phyloP scores from a whole-genome alignment of 2,329 filamentous ascomycete species.

The Alternaria panax region DNA sequence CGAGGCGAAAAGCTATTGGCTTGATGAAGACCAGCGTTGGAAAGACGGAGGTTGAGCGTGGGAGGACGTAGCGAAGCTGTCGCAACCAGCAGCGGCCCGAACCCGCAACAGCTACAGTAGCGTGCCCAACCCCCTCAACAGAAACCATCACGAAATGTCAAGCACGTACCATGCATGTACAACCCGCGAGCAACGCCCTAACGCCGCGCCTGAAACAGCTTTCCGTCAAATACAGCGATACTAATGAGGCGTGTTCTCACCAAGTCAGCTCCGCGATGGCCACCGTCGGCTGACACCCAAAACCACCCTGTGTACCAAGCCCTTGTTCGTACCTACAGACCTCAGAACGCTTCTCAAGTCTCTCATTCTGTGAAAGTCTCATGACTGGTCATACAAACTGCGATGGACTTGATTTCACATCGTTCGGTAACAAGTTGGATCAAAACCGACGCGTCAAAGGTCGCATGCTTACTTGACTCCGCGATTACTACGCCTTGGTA shows the following conservation, averaged over 20 bases:
- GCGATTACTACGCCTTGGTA: neutral
- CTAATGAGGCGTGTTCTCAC: neutral
- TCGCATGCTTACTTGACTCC: neutral
- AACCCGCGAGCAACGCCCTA: neutral
- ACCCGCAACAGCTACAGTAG: neutral
- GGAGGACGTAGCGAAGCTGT: neutral
- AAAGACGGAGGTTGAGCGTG: neutral
- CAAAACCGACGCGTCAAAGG: neutral
- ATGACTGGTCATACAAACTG: neutral
- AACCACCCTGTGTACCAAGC: neutral
- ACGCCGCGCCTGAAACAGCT: neutral
- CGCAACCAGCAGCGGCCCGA: slow-evolving; percentile 1
- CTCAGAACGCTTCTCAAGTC: neutral
- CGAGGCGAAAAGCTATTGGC: neutral
- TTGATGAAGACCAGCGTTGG: neutral
- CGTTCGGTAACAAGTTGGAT: neutral
- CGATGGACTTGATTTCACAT: neutral
- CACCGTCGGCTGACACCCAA: neutral
- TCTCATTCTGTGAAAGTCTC: neutral
- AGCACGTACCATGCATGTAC: neutral
- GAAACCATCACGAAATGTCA: neutral
- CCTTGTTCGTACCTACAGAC: neutral
- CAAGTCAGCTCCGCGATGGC: neutral
- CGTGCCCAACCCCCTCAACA: neutral
- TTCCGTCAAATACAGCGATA: neutral